These are phyloP conservation scores for Venturia nashicola DNA, from an alignment of 2,329 filamentous ascomycete genomes.

Conservation along the genomic window DNA sequence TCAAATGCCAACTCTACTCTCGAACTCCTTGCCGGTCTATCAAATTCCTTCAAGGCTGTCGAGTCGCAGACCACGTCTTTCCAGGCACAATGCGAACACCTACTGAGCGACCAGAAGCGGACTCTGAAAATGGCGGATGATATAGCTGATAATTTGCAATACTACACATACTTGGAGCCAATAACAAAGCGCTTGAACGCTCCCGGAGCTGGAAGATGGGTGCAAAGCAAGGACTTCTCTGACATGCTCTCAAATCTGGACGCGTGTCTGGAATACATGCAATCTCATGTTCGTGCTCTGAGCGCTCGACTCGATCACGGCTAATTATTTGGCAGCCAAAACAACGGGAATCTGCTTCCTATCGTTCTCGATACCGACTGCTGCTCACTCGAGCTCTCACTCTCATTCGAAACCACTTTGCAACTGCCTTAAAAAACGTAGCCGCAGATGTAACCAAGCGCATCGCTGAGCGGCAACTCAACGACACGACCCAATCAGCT, in stretches of 20 bases:
- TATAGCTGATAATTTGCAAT: conserved; percentile 80
- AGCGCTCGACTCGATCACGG: not conserved
- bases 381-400: conserved; percentile 60
- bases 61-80: conserved; percentile 89
- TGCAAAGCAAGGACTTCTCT: conserved; percentile 72
- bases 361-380: conserved; percentile 75
- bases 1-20: conserved; percentile 66
- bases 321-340: conserved; percentile 41
- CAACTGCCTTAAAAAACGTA: conserved; percentile 48
- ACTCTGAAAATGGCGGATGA: conserved; percentile 70
- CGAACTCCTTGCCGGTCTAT: conserved; percentile 62
- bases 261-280: conserved; percentile 87
- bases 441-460: conserved; percentile 50
- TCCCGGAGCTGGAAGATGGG: conserved; percentile 74
- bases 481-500: conserved; percentile 60
- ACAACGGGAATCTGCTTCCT: conserved; percentile 79
- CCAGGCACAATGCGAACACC: conserved; percentile 78
- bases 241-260: conserved; percentile 83
- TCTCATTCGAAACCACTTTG: conserved; percentile 55
- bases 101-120: conserved; percentile 69
- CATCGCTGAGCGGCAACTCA: conserved; percentile 54
- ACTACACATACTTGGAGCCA: conserved; percentile 86
- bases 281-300: conserved; percentile 53
- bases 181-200: conserved; percentile 85
- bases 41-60: conserved; percentile 76